A percentile compares a stretch with the other conserved stretches of the same genome.
Conservation (phyloP, 345 rosid species). For the Lagerstroemia speciosa region DNA sequence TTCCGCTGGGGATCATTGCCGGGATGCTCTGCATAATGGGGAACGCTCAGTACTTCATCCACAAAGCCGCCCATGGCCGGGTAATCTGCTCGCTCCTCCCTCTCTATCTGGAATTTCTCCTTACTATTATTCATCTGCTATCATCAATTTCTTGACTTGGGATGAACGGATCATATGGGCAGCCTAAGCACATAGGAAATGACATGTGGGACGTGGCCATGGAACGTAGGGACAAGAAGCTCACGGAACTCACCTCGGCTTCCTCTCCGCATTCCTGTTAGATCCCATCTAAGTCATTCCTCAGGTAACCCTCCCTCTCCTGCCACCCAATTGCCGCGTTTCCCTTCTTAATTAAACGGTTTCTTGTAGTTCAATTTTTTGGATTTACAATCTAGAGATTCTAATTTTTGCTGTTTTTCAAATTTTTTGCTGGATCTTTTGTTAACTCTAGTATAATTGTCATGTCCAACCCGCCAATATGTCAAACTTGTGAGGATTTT, state of each 20-base stretch:
- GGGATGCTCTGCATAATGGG: constrained; percentile 88
- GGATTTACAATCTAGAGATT: not conserved
- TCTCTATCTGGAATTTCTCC: not conserved
- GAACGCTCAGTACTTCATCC: constrained; percentile 80
- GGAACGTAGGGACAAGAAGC: constrained; percentile 93
- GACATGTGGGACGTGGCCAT: constrained; percentile 93
- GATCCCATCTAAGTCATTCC: constrained; percentile 10
- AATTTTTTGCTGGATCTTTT: not conserved
- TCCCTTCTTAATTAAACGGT: not conserved
- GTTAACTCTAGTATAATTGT: not conserved
- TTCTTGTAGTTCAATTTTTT: not conserved
- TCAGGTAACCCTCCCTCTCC: not conserved
- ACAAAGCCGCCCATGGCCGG: constrained; percentile 85
- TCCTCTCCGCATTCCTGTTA: constrained; percentile 30
- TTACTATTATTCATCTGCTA: not conserved
- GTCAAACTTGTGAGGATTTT: not conserved
- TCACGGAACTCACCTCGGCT: constrained; percentile 33
- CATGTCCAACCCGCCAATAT: not conserved
- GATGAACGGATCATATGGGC: not conserved
- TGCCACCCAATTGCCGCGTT: not conserved
- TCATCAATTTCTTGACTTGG: no score
- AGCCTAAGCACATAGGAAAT: constrained; percentile 91
- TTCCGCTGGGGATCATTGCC: constrained; percentile 90
- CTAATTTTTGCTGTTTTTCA: not conserved
- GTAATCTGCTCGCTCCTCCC: constrained; percentile 16